These are phyloP conservation scores for Talaromyces sp. DNA, from an alignment of 2,329 filamentous ascomycete genomes.

Conservation along the genomic window DNA sequence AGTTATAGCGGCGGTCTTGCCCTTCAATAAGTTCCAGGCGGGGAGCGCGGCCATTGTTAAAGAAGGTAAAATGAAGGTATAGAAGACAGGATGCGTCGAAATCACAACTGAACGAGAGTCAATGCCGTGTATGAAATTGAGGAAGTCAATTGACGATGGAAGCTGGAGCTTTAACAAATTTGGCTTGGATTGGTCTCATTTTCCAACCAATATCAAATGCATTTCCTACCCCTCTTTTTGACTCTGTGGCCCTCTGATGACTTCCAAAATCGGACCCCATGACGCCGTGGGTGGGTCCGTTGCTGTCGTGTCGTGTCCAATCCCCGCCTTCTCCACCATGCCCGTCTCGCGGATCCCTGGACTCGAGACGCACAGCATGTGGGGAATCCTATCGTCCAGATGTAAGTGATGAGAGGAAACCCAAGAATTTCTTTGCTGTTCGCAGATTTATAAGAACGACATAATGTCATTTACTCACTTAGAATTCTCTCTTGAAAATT, in stretches of 20 bases:
- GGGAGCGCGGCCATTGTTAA: conserved; percentile 20
- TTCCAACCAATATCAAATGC: background rate
- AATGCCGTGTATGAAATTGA: no score
- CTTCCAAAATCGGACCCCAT: background rate
- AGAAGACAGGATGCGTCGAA: background rate
- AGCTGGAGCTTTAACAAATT: background rate
- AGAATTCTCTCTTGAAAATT: background rate
- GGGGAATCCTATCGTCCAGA: background rate
- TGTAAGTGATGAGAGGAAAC: background rate
- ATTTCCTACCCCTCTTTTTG: background rate
- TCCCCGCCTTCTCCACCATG: background rate
- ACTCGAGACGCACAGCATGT: background rate
- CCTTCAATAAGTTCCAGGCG: conserved; percentile 25
- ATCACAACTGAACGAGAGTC: no score
- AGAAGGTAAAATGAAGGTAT: background rate
- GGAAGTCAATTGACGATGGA: background rate
- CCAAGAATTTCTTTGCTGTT: background rate
- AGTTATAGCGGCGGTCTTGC: conserved; percentile 22
- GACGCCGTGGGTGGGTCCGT: background rate
- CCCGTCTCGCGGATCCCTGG: background rate
- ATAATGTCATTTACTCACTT: no score
- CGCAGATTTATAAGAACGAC: no score
- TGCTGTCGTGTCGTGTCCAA: background rate
- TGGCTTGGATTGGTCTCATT: background rate
- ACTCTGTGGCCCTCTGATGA: background rate